phyloP scores from a whole-genome alignment of 2,329 filamentous ascomycete species.

The Lachnellula arida region DNA sequence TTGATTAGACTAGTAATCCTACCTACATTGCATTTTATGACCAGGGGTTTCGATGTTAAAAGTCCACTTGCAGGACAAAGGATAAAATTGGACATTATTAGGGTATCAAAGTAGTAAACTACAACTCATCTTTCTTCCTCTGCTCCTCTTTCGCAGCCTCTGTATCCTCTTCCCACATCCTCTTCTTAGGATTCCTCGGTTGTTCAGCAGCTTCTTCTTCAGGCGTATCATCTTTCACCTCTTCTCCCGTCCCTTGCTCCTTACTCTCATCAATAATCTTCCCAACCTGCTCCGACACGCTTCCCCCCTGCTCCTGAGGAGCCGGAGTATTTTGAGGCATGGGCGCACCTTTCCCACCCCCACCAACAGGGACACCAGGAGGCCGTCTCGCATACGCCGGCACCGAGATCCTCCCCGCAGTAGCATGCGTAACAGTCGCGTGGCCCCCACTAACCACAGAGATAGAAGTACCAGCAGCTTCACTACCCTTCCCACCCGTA shows the following conservation, averaged over 20 bases:
- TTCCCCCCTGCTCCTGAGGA: constrained; percentile 25
- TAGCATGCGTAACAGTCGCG: constrained; percentile 17
- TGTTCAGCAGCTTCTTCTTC: constrained; percentile 31
- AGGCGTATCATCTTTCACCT: constrained; percentile 26
- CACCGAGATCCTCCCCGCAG: constrained; percentile 14
- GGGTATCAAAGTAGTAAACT: constrained; percentile 1
- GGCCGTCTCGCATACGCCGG: constrained; percentile 10
- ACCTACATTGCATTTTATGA: too few species aligned
- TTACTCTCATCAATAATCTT: constrained; percentile 44
- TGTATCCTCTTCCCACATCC: constrained; percentile 52
- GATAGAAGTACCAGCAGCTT: constrained; percentile 18
- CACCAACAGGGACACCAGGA: constrained; percentile 48
- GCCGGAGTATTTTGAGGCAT: constrained; percentile 17
- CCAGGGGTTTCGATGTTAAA: too few species aligned
- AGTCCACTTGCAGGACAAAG: too few species aligned
- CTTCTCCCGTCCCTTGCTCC: constrained; percentile 31
- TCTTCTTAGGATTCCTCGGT: constrained; percentile 53
- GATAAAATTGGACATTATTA: too few species aligned
- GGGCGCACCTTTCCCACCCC: constrained; percentile 28
- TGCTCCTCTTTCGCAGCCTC: constrained; percentile 31
- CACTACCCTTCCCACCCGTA: constrained; percentile 15
- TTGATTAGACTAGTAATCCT: too few species aligned
- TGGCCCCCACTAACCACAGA: neutral
- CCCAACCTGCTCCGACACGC: constrained; percentile 49
- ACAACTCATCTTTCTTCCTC: constrained; percentile 31